These are phyloP conservation scores for Elsinoe necatrix DNA, from an alignment of 2,329 filamentous ascomycete species.

Conservation along the genomic window DNA sequence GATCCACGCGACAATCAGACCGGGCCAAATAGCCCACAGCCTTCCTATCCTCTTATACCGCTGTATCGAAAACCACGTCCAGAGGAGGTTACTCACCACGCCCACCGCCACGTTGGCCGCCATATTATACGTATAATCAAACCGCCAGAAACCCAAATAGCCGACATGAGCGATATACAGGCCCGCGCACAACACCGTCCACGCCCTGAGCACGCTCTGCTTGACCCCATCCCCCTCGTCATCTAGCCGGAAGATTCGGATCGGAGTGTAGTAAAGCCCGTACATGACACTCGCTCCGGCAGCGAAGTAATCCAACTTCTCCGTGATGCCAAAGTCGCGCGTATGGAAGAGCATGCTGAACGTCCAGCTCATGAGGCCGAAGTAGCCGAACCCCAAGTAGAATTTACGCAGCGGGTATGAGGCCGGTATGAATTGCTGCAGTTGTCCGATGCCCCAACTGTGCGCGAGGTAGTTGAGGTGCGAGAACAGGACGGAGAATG, in stretches of 20 bases:
- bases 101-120: constrained; percentile 81
- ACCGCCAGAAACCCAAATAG: constrained; percentile 76
- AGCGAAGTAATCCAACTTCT: constrained; percentile 93
- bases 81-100: constrained; percentile 69
- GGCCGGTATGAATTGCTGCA: constrained; percentile 61
- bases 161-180: constrained; percentile 70
- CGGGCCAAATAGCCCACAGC: constrained; percentile 81
- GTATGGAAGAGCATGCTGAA: constrained; percentile 91
- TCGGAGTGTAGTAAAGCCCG: constrained; percentile 74
- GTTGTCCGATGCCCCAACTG: constrained; percentile 61
- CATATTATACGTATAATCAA: constrained; percentile 99
- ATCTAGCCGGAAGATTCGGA: constrained; percentile 79
- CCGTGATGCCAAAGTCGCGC: constrained; percentile 73
- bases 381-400: constrained; percentile 70
- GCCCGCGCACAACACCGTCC: constrained; percentile 63
- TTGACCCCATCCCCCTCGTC: constrained; percentile 25
- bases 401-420: constrained; percentile 69
- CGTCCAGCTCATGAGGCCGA: constrained; percentile 75
- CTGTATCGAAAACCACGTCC: constrained; percentile 73
- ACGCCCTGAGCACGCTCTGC: constrained; percentile 53
- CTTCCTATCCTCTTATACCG: constrained; percentile 64
- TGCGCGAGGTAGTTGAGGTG: constrained; percentile 86
- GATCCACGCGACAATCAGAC: constrained; percentile 84
- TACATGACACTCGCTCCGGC: constrained; percentile 87
- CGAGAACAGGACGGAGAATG: constrained; percentile 86